Evolutionary conservation across 2,329 filamentous ascomycete genomes (phyloP).

Genomic region (Beauveria varroae): DNA sequence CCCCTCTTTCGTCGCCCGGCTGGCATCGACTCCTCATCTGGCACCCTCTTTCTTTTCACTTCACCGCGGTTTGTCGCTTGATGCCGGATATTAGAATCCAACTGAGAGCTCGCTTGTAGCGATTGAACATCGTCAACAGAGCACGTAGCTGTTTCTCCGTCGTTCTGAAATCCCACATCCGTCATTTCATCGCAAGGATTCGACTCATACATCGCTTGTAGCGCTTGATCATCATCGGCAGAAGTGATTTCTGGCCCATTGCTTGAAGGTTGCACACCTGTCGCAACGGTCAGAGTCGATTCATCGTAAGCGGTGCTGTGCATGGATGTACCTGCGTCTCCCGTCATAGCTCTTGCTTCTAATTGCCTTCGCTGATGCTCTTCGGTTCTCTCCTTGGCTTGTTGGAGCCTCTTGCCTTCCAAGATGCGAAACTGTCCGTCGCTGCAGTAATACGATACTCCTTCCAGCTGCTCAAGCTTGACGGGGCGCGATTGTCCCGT

Average conservation of each 20-base stretch:
- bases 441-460: neutral
- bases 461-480: neutral
- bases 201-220: too few relatives aligned
- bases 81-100: neutral
- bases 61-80: neutral
- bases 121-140: neutral
- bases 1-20: neutral
- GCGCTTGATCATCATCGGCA: too few relatives aligned
- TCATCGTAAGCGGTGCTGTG: neutral
- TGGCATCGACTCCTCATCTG: neutral
- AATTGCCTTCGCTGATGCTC: neutral
- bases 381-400: neutral
- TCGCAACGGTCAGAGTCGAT: too few relatives aligned
- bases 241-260: neutral
- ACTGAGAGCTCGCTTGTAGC: neutral
- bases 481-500: neutral
- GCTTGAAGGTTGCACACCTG: neutral
- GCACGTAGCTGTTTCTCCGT: too few relatives aligned
- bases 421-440: conserved; percentile 5
- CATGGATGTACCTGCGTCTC: neutral
- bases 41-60: neutral
- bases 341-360: neutral
- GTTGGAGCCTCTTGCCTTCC: neutral
- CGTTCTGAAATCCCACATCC: too few relatives aligned
- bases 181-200: too few relatives aligned